Conservation (phyloP, 805 yeast genomes). For the Kodamaea nitidulidarum region DNA sequence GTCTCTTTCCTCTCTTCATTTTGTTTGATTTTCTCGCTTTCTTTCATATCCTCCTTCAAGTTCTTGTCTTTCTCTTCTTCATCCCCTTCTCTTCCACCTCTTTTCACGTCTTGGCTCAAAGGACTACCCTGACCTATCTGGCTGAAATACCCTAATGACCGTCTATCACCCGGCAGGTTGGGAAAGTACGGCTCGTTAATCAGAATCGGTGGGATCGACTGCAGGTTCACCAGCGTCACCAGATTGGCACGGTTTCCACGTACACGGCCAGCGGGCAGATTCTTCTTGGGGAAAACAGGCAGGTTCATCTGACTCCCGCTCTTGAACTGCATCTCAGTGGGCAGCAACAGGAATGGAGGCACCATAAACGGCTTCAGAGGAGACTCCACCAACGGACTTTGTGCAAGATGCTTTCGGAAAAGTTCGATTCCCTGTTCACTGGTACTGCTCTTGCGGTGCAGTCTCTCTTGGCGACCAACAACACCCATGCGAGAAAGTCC, state of each 20-base stretch:
- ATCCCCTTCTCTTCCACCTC: neutral
- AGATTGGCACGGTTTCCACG: neutral
- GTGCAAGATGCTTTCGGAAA: constrained; percentile 26
- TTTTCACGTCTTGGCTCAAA: neutral
- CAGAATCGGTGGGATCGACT: constrained; percentile 3
- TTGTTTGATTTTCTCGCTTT: neutral
- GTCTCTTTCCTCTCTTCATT: neutral
- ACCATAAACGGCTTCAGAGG: constrained; percentile 15
- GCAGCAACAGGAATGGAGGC: constrained; percentile 44
- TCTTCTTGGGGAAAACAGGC: constrained; percentile 1
- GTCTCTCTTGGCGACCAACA: constrained; percentile 61
- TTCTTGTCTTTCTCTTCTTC: neutral
- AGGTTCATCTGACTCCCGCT: neutral
- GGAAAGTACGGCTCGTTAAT: neutral
- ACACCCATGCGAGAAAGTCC: constrained; percentile 90
- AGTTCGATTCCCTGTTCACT: constrained; percentile 41
- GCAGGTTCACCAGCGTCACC: constrained; percentile 2
- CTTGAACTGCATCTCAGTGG: constrained; percentile 25
- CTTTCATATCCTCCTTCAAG: no score
- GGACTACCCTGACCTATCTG: constrained; percentile 1
- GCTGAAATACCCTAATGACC: neutral
- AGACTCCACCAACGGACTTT: constrained; percentile 22
- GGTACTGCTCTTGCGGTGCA: constrained; percentile 39
- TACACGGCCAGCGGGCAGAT: neutral
- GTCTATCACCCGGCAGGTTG: neutral